Conservation (phyloP, 805 yeast species). For the Ogataea trehalophila region DNA sequence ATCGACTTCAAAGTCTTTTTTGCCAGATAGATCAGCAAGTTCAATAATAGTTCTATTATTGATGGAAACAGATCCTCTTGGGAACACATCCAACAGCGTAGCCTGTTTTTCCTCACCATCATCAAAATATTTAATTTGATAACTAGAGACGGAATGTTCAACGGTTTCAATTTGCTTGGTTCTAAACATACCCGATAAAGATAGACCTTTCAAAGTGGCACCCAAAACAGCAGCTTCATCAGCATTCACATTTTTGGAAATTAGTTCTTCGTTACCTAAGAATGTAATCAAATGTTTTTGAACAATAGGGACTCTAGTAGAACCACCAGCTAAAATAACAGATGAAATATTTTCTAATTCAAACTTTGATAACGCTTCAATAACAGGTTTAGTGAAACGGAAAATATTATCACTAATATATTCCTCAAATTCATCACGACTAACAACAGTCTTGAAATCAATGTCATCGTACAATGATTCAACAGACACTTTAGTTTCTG, state of each 20-base stretch:
- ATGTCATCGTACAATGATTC: constrained; percentile 71
- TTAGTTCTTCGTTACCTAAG: constrained; percentile 49
- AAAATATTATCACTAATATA: constrained; percentile 38
- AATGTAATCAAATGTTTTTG: constrained; percentile 54
- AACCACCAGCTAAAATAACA: constrained; percentile 83
- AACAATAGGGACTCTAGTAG: constrained; percentile 84
- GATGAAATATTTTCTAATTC: constrained; percentile 35
- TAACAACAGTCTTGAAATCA: constrained; percentile 64
- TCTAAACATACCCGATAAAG: constrained; percentile 62
- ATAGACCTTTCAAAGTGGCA: constrained; percentile 77
- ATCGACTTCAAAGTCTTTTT: constrained; percentile 29
- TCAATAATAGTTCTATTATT: constrained; percentile 29
- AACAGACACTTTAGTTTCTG: constrained; percentile 68
- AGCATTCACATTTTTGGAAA: constrained; percentile 85
- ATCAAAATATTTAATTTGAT: constrained; percentile 30
- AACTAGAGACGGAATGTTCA: constrained; percentile 52
- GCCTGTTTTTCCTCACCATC: constrained; percentile 22
- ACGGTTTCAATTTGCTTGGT: constrained; percentile 54
- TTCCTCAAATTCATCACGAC: constrained; percentile 80
- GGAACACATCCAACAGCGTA: constrained; percentile 36
- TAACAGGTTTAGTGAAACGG: constrained; percentile 51
- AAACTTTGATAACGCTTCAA: constrained; percentile 39
- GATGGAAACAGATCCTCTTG: constrained; percentile 39
- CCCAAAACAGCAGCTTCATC: constrained; percentile 95
- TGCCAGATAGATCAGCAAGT: constrained; percentile 35